Percentiles rank a stretch among this genome's conserved stretches.
phyloP scores from a whole-genome alignment of 2,329 filamentous ascomycete genomes.

The Ceratocystis huliohia region DNA sequence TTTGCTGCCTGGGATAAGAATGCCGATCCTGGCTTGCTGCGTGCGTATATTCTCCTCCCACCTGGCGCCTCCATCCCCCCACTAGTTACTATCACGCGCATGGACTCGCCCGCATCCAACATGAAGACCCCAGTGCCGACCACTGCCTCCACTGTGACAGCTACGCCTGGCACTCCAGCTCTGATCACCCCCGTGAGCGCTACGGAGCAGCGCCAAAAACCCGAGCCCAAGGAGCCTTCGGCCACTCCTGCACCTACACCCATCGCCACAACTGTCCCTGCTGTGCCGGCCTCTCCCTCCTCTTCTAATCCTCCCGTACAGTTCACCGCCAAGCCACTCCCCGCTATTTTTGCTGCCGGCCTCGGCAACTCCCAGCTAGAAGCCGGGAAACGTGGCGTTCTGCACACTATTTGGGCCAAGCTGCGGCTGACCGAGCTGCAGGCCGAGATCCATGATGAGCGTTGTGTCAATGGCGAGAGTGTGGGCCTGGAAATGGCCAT shows the following conservation, averaged over 20 bases:
- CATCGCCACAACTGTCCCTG: not conserved
- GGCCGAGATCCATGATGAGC: conserved; percentile 62
- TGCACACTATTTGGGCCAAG: conserved; percentile 87
- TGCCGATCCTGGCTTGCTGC: conserved; percentile 35
- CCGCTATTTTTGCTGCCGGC: conserved; percentile 72
- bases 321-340: conserved; percentile 61
- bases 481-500: conserved; percentile 73
- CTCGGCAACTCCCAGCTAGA: conserved; percentile 50
- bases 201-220: conserved; percentile 25
- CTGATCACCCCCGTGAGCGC: conserved; percentile 18
- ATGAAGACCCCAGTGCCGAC: conserved; percentile 17
- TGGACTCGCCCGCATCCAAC: conserved; percentile 22
- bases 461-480: conserved; percentile 62
- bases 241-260: not conserved
- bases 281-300: no score
- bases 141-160: conserved; percentile 11
- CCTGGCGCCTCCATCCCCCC: conserved; percentile 59
- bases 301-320: not conserved
- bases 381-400: conserved; percentile 62
- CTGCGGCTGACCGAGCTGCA: conserved; percentile 63
- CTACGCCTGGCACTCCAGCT: conserved; percentile 9
- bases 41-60: conserved; percentile 70
- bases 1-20: conserved; percentile 34
- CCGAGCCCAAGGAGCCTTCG: not conserved
- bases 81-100: conserved; percentile 51